Evolutionary conservation across 1,284 basidiomycete species (phyloP).

Genomic region (Puccinia hordei): DNA sequence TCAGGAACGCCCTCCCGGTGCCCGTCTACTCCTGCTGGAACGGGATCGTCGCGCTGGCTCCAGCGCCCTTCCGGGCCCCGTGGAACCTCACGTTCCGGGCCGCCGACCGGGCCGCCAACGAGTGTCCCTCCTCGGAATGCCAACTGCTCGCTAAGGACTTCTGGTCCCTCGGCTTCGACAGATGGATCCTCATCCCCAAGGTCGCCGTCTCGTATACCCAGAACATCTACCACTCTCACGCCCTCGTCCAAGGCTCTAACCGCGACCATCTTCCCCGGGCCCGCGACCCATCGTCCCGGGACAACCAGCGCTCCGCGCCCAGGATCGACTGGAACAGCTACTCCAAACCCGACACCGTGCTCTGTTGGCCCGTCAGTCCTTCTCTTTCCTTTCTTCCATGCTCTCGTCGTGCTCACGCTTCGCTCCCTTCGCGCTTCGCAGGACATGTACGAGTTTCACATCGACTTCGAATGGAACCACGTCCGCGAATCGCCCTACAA

Average conservation of each 20-base stretch:
- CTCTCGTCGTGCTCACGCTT: not conserved
- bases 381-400: not conserved
- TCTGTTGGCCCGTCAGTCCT: constrained; percentile 29
- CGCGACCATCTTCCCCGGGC: constrained; percentile 1
- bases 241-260: constrained; percentile 19
- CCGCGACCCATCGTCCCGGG: not conserved
- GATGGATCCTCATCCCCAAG: constrained; percentile 30
- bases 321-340: not conserved
- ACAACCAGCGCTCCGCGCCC: not conserved
- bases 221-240: constrained; percentile 12
- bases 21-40: constrained; percentile 33
- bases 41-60: constrained; percentile 3
- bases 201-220: constrained; percentile 27
- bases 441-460: constrained; percentile 28
- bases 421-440: not conserved
- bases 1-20: not conserved
- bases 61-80: not conserved
- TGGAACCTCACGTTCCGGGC: not conserved
- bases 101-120: not conserved
- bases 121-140: constrained; percentile 26
- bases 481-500: constrained; percentile 31
- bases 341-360: constrained; percentile 4
- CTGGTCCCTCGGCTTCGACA: constrained; percentile 20
- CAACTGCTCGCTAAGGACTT: constrained; percentile 31
- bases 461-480: constrained; percentile 36